phyloP scores from a whole-genome alignment of 2,329 filamentous ascomycete species.

The Phialocephala subalpina region DNA sequence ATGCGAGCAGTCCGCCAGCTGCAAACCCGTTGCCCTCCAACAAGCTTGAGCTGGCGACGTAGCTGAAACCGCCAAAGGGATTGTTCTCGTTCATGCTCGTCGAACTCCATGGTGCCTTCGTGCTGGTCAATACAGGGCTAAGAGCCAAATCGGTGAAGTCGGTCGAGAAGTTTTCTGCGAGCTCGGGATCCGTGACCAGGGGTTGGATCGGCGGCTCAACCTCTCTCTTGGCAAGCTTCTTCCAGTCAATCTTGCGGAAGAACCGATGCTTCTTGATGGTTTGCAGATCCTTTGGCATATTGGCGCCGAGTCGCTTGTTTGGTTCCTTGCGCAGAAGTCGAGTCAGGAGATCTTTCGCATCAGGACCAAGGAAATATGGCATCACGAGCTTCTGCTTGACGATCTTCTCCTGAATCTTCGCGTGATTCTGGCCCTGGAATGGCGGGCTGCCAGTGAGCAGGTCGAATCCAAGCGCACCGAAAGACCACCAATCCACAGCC shows the following conservation, averaged over 20 bases:
- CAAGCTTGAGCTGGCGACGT: conserved; percentile 45
- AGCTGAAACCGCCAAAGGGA: conserved; percentile 47
- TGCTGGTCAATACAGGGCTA: conserved; percentile 68
- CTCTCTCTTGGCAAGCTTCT: conserved; percentile 81
- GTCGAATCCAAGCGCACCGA: conserved; percentile 91
- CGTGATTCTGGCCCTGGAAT: conserved; percentile 88
- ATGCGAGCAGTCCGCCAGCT: conserved; percentile 3
- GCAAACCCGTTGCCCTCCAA: conserved; percentile 37
- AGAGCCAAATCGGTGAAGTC: conserved; percentile 90
- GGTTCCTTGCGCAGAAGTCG: conserved; percentile 93
- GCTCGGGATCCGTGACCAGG: conserved; percentile 91
- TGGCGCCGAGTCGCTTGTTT: conserved; percentile 84
- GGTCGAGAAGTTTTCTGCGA: conserved; percentile 94
- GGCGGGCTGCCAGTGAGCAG: conserved; percentile 92
- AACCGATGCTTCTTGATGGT: conserved; percentile 93
- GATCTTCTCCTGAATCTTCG: conserved; percentile 96
- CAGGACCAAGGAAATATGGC: conserved; percentile 89
- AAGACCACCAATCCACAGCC: conserved; percentile 98
- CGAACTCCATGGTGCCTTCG: conserved; percentile 37
- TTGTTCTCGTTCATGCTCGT: conserved; percentile 33
- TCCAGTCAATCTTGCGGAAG: conserved; percentile 97
- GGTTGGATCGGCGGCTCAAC: conserved; percentile 89
- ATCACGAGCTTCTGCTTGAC: conserved; percentile 88
- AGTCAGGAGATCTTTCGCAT: conserved; percentile 93
- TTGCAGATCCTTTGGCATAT: conserved; percentile 87